Conservation (phyloP, 306 rosid species). For the Quercus ilex region DNA sequence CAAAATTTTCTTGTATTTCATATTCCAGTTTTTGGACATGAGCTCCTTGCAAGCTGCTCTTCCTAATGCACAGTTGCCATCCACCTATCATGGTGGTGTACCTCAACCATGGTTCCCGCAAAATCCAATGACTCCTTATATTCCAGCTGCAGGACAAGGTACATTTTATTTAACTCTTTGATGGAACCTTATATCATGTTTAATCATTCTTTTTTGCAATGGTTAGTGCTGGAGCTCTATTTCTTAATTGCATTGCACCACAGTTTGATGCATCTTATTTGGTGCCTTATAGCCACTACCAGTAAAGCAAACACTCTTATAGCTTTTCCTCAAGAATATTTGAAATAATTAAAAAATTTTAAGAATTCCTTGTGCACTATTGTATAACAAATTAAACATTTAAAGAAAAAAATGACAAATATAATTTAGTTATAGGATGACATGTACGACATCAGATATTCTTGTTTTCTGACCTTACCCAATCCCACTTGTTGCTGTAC, state of each 20-base stretch:
- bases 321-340: background rate
- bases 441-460: background rate
- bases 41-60: constrained; percentile 70
- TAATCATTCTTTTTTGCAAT: background rate
- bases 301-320: background rate
- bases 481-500: background rate
- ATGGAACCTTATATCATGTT: constrained; percentile 6
- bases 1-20: constrained; percentile 3
- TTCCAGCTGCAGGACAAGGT: constrained; percentile 73
- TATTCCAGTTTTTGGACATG: constrained; percentile 70
- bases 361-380: background rate
- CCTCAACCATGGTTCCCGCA: constrained; percentile 77
- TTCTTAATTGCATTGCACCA: background rate
- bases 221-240: background rate
- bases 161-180: constrained; percentile 10
- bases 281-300: background rate
- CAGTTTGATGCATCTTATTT: constrained; percentile 11
- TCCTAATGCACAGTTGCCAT: constrained; percentile 56
- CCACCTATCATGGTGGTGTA: constrained; percentile 49
- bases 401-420: background rate
- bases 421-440: background rate
- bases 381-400: background rate
- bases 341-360: background rate
- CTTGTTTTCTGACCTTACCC: background rate
- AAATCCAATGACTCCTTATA: constrained; percentile 46